Evolutionary conservation across 805 yeast genomes (phyloP), one percentile per base, ranked within the genome.

Genomic region (Metschnikowia matae): DNA sequence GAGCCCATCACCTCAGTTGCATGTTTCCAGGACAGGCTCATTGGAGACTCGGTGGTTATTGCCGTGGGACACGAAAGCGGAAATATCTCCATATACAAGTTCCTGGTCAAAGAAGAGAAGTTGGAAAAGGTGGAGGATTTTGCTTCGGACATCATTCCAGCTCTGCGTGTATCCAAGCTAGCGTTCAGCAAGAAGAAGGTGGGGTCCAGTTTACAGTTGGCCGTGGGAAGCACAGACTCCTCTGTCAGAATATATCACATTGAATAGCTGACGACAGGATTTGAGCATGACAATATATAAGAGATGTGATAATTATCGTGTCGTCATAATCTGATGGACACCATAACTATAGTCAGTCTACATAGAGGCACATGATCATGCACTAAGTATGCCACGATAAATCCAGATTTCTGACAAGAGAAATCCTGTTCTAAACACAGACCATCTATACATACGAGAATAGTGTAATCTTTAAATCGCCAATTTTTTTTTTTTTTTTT

Each of bases 61-160:
- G 84, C 86, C 1, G 79, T 77, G 11, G 97, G 97, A 1, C 68
- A 82, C 34, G 96, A 89, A 58, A 73, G 69, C 51, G 97, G 97
- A 2, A 70, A 67, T 2, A 66, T 90, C 8, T 59, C 64, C 3
- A 51, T 86, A 1, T 79, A 74, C 52, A 61, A 61, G 35, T 56
- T 59, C 1, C 4, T 8, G 41, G 54, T 54, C 0, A 51, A 48
- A 11, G 21, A 13, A 6, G 15, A 40, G 13, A 40, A 54, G 36
- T 56, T 68, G 20, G 40, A 51, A 2, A 53, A 68, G 38, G 41
- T 75, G 2, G 52, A 55, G 2, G 57, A 63, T 1, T 49, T 86
- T 3, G 75, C 70, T 20, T 61, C 61, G 0, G 57, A 54, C 1
- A 60, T 76, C 3, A 70, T 82, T 0, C 94, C 96, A 10, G 80